Evolutionary conservation across 1,139 yeast genomes (phyloP), one percentile per base, ranked within the genome.

Genomic region (Pichiaceae sp.): DNA sequence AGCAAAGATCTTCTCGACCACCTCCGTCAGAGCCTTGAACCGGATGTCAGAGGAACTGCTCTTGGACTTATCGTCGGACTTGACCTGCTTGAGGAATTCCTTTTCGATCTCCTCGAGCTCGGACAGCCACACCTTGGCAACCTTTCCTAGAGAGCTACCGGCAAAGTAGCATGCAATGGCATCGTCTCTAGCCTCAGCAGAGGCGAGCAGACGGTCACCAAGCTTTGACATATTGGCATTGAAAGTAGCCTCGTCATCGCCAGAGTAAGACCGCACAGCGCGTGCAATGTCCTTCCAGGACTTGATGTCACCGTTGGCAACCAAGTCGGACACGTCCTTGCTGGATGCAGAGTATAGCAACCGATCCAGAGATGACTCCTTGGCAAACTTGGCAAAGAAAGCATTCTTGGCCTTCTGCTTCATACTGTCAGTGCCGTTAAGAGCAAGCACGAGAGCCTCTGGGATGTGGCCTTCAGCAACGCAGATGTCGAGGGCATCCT

Each of bases 201-300:
- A 12, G 1, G 58, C 62, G 36, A 75, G 59, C 14, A 81, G 55
- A 43, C 85, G 74, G 54, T 84, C 89, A 54, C 97, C 98, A 41
- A 93, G 68, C 45, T 68, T 70, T 30, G 76, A 63, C 48, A 84
- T 71, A 44, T 79, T 71, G 7, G 61, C 50, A 48, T 73, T 72
- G 56, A 74, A 81, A 19, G 63, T 62, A 16, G 63, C 62, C 14
- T 12, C 14, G 43, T 70, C 70, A 2, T 60, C 49, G 11, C 24
- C 11, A 36, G 76, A 61, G 51, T 74, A 80, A 4, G 84, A 71
- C 38, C 77, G 60, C 39, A 89, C 71, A 20, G 87, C 71, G 29
- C 72, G 66, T n/a, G 91, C 84, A 48, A 84, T 76, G 38, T 79
- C 80, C 51, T 75, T 80, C 98, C 98, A 93, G 48, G 84, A 78